These are phyloP conservation scores for Trichomonas vaginalis DNA, from an alignment of 208 protist genomes.

Conservation along the genomic window DNA sequence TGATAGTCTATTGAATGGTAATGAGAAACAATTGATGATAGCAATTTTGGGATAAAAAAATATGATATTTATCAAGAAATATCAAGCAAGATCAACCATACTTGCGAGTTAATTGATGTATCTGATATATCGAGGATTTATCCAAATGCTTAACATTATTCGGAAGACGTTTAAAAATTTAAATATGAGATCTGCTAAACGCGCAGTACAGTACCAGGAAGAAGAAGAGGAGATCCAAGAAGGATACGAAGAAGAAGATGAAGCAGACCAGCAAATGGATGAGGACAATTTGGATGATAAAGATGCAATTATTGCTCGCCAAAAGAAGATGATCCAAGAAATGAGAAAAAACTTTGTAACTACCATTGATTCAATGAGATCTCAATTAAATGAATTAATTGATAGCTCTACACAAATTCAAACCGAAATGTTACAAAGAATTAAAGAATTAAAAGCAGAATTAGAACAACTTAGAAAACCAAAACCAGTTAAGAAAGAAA, in stretches of 20 bases:
- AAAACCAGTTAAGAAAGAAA: neutral
- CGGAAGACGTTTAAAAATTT: neutral
- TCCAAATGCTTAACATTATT: too few species aligned
- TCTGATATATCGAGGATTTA: too few species aligned
- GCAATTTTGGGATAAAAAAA: too few species aligned
- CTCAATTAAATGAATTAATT: neutral
- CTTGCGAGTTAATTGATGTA: too few species aligned
- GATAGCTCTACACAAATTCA: neutral
- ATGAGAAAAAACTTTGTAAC: neutral
- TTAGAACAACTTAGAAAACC: neutral
- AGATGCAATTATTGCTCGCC: neutral
- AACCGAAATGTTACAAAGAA: neutral
- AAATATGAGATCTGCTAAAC: neutral
- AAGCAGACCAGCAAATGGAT: neutral
- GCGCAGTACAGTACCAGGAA: neutral
- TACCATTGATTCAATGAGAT: neutral
- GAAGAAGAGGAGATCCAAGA: neutral
- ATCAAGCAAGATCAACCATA: too few species aligned
- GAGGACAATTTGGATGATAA: neutral
- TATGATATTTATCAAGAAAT: too few species aligned
- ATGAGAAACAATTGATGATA: too few species aligned
- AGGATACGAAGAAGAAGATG: neutral
- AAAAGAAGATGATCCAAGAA: neutral
- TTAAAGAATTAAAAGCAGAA: slow-evolving; percentile 9
- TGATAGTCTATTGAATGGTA: too few species aligned